Conservation (phyloP, 108 stramenopile species). For the Craspedostauros australis region DNA sequence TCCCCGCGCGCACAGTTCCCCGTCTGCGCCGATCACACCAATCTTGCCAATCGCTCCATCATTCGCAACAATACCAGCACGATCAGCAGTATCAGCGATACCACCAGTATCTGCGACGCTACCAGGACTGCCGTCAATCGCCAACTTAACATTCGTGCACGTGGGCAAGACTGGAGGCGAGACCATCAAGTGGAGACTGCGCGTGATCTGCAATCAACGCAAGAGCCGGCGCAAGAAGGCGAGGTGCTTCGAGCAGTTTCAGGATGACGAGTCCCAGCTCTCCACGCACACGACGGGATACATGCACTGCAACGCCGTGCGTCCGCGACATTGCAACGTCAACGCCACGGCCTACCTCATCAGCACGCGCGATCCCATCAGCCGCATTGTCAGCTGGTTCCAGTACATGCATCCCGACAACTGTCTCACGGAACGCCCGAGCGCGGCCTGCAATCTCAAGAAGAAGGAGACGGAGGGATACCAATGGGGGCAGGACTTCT, state of each 20-base stretch:
- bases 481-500: constrained; percentile 25
- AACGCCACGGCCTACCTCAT: constrained; percentile 16
- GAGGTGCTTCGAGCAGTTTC: constrained; percentile 12
- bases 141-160: constrained; percentile 48
- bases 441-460: constrained; percentile 22
- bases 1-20: too few relatives aligned
- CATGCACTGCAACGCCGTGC: constrained; percentile 12
- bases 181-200: constrained; percentile 27
- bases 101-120: too few relatives aligned
- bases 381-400: constrained; percentile 25
- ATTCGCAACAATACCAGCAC: too few relatives aligned
- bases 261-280: constrained; percentile 1
- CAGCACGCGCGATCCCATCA: constrained; percentile 24
- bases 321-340: background rate
- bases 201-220: constrained; percentile 14
- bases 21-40: too few relatives aligned
- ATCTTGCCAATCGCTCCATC: too few relatives aligned
- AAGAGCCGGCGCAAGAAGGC: background rate
- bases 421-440: constrained; percentile 12
- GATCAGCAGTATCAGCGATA: too few relatives aligned
- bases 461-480: background rate
- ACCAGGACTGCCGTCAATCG: too few relatives aligned
- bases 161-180: constrained; percentile 32
- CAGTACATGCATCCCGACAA: constrained; percentile 28
- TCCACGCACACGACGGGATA: constrained; percentile 7